These are phyloP conservation scores for Colletotrichum sp. DNA, from an alignment of 2,329 filamentous ascomycete species.

Conservation along the genomic window DNA sequence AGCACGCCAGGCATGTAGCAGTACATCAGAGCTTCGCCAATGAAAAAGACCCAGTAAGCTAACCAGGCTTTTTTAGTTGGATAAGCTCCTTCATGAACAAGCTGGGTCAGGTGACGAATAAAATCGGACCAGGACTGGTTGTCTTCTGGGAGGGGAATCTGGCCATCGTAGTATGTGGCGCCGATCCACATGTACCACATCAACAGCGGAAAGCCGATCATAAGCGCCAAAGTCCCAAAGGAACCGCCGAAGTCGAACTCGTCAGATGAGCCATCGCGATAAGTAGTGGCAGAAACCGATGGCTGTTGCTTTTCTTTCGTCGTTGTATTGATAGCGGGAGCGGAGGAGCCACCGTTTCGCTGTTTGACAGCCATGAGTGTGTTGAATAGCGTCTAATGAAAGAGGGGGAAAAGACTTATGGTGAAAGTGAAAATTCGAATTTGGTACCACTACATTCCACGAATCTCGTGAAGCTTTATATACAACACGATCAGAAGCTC, in stretches of 20 bases:
- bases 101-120: constrained; percentile 64
- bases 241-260: constrained; percentile 84
- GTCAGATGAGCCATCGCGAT: constrained; percentile 43
- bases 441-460: neutral
- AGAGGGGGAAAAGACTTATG: neutral
- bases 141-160: constrained; percentile 68
- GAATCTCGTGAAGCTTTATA: neutral
- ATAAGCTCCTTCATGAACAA: constrained; percentile 60
- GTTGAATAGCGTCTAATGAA: neutral
- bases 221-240: constrained; percentile 74
- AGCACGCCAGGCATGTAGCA: constrained; percentile 86
- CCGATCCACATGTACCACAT: constrained; percentile 99
- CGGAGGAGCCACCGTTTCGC: neutral
- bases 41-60: constrained; percentile 94
- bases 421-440: fast-evolving
- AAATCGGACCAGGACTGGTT: constrained; percentile 72
- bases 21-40: constrained; percentile 85
- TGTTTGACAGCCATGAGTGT: neutral
- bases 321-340: neutral
- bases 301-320: neutral
- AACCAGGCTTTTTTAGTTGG: constrained; percentile 67
- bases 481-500: neutral
- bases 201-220: constrained; percentile 83
- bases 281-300: neutral
- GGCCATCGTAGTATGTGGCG: constrained; percentile 82